A percentile compares a stretch with the other conserved stretches of the same genome.
Evolutionary conservation across 345 rosid genomes (phyloP).

Genomic region (Linum lewisii): DNA sequence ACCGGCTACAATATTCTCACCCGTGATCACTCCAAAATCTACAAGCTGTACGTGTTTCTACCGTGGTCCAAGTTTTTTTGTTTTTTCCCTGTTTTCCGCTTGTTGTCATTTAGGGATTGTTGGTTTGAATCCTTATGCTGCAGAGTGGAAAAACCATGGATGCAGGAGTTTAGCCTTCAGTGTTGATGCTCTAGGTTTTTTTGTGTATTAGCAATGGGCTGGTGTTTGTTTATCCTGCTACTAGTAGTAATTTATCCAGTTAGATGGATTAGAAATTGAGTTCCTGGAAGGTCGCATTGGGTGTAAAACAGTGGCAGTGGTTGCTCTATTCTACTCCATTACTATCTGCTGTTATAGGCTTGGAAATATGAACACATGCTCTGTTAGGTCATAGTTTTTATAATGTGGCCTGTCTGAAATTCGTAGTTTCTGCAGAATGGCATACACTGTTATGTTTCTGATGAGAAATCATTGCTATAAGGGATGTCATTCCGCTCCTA

Average conservation of each 20-base stretch:
- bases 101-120: not conserved
- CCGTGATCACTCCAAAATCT: slow-evolving; percentile 90
- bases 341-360: not conserved
- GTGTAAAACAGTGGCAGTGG: not conserved
- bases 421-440: not conserved
- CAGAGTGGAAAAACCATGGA: not conserved
- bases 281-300: not conserved
- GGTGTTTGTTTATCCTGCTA: not conserved
- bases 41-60: slow-evolving; percentile 42
- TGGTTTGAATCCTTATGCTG: not conserved
- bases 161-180: not conserved
- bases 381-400: not conserved
- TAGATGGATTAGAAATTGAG: not conserved
- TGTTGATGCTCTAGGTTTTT: not conserved
- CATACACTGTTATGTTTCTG: not conserved
- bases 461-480: not conserved
- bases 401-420: not conserved
- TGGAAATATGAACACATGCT: not conserved
- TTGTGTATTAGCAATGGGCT: not conserved
- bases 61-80: not conserved
- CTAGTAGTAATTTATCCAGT: not conserved
- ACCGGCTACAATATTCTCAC: slow-evolving; percentile 82
- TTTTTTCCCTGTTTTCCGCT: not conserved
- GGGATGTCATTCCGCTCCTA: not conserved
- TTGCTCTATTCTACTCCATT: not conserved